Conservation (phyloP, 768 basidiomycete species). For the Pholiota molesta region DNA sequence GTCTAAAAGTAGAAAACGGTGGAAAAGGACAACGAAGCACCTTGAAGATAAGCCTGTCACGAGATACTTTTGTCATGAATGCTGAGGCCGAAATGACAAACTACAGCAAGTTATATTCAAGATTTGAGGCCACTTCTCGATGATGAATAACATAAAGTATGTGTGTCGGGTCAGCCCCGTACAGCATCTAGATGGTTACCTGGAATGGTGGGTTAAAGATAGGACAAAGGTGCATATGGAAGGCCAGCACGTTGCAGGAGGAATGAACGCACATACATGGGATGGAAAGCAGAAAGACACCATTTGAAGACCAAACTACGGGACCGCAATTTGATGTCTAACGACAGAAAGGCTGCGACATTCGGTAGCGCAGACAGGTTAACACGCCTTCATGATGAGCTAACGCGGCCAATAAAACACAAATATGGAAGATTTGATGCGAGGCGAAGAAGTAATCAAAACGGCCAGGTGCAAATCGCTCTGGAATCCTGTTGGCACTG, state of each 20-base stretch:
- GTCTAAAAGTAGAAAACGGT: conserved; percentile 18
- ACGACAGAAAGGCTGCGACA: conserved; percentile 38
- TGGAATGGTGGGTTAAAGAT: background rate
- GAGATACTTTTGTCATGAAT: conserved; percentile 15
- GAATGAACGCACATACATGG: background rate
- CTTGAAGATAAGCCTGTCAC: conserved; percentile 16
- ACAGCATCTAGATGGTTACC: background rate
- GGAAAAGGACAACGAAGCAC: conserved; percentile 19
- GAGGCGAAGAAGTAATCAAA: conserved; percentile 83
- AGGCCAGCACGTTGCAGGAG: background rate
- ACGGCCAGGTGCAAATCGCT: conserved; percentile 69
- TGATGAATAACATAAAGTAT: background rate
- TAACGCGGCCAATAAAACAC: conserved; percentile 73
- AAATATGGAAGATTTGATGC: conserved; percentile 90
- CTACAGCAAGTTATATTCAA: background rate
- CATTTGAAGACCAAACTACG: conserved; percentile 1
- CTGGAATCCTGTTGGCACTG: conserved; percentile 85
- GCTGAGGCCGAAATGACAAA: background rate
- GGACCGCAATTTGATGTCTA: background rate
- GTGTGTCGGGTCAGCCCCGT: background rate
- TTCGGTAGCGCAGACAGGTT: conserved; percentile 61
- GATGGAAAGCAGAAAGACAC: background rate
- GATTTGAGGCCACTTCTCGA: background rate
- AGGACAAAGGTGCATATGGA: background rate
- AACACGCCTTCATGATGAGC: conserved; percentile 64